These are phyloP conservation scores for Candida ovalis DNA, from an alignment of 805 yeast genomes.

Conservation along the genomic window DNA sequence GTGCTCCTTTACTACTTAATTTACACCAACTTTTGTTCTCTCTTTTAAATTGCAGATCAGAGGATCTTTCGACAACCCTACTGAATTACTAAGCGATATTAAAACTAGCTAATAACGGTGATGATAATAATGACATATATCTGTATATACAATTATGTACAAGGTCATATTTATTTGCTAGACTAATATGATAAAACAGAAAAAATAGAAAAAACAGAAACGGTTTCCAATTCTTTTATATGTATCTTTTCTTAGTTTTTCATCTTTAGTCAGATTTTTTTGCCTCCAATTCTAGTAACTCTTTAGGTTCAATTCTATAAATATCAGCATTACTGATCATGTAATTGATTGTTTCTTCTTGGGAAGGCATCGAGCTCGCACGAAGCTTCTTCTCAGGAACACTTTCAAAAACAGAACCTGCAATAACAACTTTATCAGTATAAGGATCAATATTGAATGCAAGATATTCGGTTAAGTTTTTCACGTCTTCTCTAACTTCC, in stretches of 20 bases:
- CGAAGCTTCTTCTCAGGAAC: constrained; percentile 35
- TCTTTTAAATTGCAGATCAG: too few relatives aligned
- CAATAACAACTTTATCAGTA: constrained; percentile 51
- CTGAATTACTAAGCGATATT: too few relatives aligned
- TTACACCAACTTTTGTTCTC: too few relatives aligned
- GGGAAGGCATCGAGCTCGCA: constrained; percentile 27
- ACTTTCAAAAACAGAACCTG: constrained; percentile 67
- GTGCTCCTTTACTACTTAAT: too few relatives aligned
- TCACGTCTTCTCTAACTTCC: constrained; percentile 42
- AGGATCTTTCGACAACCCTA: too few relatives aligned
- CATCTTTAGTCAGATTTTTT: neutral
- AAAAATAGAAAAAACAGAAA: too few relatives aligned
- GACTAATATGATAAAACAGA: too few relatives aligned
- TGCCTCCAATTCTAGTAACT: constrained; percentile 8
- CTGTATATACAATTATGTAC: neutral
- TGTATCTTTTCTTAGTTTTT: neutral
- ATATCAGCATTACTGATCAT: constrained; percentile 36
- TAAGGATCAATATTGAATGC: constrained; percentile 61
- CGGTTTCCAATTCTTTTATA: too few relatives aligned
- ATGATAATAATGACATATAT: neutral
- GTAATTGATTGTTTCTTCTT: constrained; percentile 25
- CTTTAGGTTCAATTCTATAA: constrained; percentile 33
- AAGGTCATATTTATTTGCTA: neutral
- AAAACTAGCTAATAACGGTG: too few relatives aligned
- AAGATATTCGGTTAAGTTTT: constrained; percentile 57